Evolutionary conservation across 352 stramenopile genomes (phyloP), one percentile per base, ranked within the genome.

Genomic region (Phytophthora sp.): DNA sequence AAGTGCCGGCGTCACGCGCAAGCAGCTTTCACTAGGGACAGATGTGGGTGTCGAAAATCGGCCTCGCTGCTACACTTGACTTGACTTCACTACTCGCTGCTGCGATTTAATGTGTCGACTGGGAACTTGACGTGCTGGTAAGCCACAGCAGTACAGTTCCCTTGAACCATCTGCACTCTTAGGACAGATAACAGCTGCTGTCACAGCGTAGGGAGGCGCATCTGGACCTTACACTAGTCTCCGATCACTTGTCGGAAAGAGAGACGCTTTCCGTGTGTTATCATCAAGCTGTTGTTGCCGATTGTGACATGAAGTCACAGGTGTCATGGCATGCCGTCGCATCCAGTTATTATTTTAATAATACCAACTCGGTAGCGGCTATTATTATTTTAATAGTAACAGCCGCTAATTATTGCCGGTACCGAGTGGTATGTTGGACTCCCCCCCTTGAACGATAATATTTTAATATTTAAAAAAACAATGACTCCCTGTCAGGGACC

Each of bases 11-110:
- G 45, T 53, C 45, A 54, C 27, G n/a, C 26, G n/a, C 46, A 54
- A 54, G 8, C 46, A 54, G 46, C 15, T 39, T 54, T 54, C 46
- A 54, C 46, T 54, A 54, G 46, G 38, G 38, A 54, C 46, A 54
- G 46, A 54, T 54, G 46, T 54, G 39, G 46, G 46, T 26, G 23
- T 54, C 46, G 46, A 54, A 54, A 54, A n/a, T n/a, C 18, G 18
- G 41, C 29, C 46, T 13, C 47, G 11, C 47, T 55, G 47, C 47
- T 55, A 55, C 29, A 11, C 30, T 41, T 41, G n/a, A 21, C 47
- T 44, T 55, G 29, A 55, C n/a, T 0, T 16, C 20, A 27, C 9
- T 26, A 30, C 47, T 42, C 13, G 29, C 29, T 44, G 47, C 27
- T 54, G 46, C n/a, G n/a, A n/a, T n/a, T n/a, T n/a, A n/a, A n/a